Conservation (phyloP, 73 alveolate species). For the Uronychia binucleata region DNA sequence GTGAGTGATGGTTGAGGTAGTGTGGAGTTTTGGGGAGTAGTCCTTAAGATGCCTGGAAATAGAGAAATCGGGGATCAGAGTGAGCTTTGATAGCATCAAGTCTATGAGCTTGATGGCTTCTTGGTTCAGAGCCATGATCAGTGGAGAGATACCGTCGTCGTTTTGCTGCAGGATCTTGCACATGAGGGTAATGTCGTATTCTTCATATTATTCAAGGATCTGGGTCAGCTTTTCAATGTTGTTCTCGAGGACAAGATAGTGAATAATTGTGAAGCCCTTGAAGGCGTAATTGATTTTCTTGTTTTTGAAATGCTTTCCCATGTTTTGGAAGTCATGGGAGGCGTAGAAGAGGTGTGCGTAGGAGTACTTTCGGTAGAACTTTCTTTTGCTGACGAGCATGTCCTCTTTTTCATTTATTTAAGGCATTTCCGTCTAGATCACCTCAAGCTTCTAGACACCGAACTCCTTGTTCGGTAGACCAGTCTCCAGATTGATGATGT, state of each 20-base stretch:
- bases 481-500: neutral
- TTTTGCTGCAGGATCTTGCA: neutral
- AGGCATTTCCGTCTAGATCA: neutral
- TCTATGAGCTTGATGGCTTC: neutral
- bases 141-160: neutral
- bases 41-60: neutral
- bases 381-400: neutral
- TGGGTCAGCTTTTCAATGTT: neutral
- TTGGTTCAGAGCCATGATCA: neutral
- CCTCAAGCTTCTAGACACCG: too few relatives aligned
- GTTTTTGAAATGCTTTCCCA: neutral
- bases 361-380: neutral
- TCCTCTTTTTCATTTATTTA: neutral
- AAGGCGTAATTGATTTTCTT: neutral
- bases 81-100: neutral
- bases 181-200: neutral
- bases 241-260: neutral
- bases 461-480: neutral
- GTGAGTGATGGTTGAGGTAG: too few relatives aligned
- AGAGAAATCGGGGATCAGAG: neutral
- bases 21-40: too few relatives aligned
- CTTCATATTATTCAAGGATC: neutral
- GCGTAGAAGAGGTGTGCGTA: neutral
- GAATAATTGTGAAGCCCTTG: neutral
- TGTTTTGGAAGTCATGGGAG: neutral